These are phyloP conservation scores for Helianthus tuberosus DNA, from an alignment of 129 eudicot species.

Conservation along the genomic window DNA sequence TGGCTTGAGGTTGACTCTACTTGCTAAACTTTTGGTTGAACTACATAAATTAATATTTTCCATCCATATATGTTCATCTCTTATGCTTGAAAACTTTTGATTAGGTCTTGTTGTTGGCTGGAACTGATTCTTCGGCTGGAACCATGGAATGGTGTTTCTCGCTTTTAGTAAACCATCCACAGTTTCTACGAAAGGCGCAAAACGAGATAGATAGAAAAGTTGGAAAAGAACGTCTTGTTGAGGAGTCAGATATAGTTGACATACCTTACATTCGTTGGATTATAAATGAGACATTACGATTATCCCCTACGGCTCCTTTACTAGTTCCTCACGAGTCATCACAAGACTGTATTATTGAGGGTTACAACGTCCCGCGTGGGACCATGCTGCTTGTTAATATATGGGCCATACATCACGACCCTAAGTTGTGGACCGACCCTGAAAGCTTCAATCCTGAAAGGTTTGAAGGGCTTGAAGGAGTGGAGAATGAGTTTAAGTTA, in stretches of 20 bases:
- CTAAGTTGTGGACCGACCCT: constrained; percentile 32
- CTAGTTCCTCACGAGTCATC: constrained; percentile 35
- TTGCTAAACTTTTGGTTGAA: too few species aligned
- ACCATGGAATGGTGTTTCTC: too few species aligned
- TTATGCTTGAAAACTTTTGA: too few species aligned
- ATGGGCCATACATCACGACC: constrained; percentile 41
- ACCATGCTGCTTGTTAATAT: constrained; percentile 24
- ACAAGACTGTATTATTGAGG: constrained; percentile 29
- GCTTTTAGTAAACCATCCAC: too few species aligned
- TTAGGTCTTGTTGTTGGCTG: too few species aligned
- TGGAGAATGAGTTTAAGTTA: constrained; percentile 25
- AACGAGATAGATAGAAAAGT: too few species aligned
- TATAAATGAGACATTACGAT: constrained; percentile 30
- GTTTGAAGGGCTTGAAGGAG: constrained; percentile 25
- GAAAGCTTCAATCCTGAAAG: constrained; percentile 38
- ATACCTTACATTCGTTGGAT: constrained; percentile 32
- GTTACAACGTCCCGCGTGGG: constrained; percentile 1
- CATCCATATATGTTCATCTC: too few species aligned
- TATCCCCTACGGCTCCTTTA: constrained; percentile 32
- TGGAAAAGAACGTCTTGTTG: too few species aligned
- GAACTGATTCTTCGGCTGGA: too few species aligned
- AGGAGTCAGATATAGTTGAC: constrained; percentile 27
- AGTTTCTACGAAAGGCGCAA: too few species aligned
- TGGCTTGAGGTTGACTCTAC: too few species aligned
- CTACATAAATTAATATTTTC: too few species aligned